Evolutionary conservation across 2,329 filamentous ascomycete genomes (phyloP), one percentile per base, ranked within the genome.

Genomic region (Aulographum hederae): DNA sequence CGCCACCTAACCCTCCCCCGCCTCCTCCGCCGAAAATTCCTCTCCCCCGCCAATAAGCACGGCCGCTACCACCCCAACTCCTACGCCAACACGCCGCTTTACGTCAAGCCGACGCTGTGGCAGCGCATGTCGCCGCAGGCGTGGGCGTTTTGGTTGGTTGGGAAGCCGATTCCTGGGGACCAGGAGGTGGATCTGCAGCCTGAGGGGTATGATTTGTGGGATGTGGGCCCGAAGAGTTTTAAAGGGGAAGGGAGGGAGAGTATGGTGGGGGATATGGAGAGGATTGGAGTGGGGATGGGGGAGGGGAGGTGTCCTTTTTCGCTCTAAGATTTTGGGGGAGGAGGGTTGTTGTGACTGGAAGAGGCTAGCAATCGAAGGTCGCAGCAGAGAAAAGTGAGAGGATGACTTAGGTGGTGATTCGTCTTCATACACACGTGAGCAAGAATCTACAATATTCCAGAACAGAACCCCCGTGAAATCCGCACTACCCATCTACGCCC

Each of bases 1-100:
- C 65, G 68, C 5, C 61, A 74, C 42, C 50, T 82, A 0, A 42
- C 58, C 10, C 63, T 71, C 4, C 78, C 78, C 3, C 66, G 76
- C 10, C 51, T 43, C 41, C 46, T 46, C 36, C 58, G 40, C 39
- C 50, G 34, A 46, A 48, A 34, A 32, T 39, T 43, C 5, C 44
- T 69, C 26, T 52, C 54, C 2, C 54, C 65, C 2, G 36, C 56
- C 0, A 65, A 78, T 38, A 52, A 58, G 6, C 51, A 60, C 18
- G 65, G 66, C 1, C 63, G 65, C 3, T 61, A 70, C 38, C 57
- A 61, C 32, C 47, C 53, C 42, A 47, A 54, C 0, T 40, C 56
- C 23, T 78, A 70, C 51, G 60, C 73, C 17, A 65, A 68, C 8
- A 65, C 70, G 29, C 77, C 76, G 2, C 78, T 67, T 51, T 50